Evolutionary conservation across 208 protist species (phyloP), one percentile per base, ranked within the genome.

Genomic region (Angomonas desouzai): DNA sequence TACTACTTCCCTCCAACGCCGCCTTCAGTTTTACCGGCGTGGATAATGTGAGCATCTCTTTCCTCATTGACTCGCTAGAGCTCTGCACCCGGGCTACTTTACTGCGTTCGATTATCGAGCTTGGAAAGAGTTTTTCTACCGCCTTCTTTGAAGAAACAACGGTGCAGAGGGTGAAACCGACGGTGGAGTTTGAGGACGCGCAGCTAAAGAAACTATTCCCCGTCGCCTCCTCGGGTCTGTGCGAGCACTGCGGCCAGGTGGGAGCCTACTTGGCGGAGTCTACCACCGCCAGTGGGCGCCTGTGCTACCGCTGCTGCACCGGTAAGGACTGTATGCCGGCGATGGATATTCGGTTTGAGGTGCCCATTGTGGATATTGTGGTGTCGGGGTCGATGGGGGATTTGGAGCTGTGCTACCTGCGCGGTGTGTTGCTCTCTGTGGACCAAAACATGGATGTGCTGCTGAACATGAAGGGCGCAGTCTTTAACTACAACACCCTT

Each of bases 281-380:
- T 2, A 28, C 28, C 13, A 36, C 63, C 58, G 66, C 63, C 61
- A 45, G 34, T n/a, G 88, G 88, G 9, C 69, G 74, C 4, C 65
- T 91, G 27, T 94, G 88, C 71, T 90, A 88, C 76, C 73, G 70
- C 45, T 94, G 88, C 66, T 91, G 84, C 71, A 94, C 84, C 6
- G 88, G 88, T n/a, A 61, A 70, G 34, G 71, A 65, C 9, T 48
- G 63, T n/a, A 33, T 91, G 30, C 80, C 85, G 11, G 67, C 79
- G 58, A 85, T 78, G 18, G 77, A 89, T 48, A 65, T 91, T 22
- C 75, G 78, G 1, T 69, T 89, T 28, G 76, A 90, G 53, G 64
- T 94, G 40, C 74, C 81, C 38, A 48, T 80, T 36, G 67, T 92
- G n/a, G 83, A 94, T 67, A 20, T 94, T 10, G 30, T 94, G 0